Evolutionary conservation across 306 rosid species (phyloP).

Genomic region (Dryas alaskensis): DNA sequence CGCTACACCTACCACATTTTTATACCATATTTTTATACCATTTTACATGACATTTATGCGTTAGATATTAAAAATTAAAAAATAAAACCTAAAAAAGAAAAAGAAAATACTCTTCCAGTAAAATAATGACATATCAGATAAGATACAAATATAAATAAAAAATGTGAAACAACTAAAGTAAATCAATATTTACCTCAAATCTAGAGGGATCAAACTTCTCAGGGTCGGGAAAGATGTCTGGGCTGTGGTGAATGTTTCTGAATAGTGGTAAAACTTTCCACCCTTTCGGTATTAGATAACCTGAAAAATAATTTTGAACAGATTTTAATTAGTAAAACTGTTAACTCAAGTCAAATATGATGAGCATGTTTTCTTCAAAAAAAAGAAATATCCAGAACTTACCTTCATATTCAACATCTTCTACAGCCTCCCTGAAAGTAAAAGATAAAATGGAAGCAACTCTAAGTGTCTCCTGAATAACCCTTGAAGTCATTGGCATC

Average conservation of each 20-base stretch:
- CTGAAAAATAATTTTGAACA: slow-evolving; percentile 28
- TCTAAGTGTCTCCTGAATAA: slow-evolving; percentile 90
- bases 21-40: no score
- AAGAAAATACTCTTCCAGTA: no score
- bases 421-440: slow-evolving; percentile 93
- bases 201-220: slow-evolving; percentile 89
- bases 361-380: not conserved
- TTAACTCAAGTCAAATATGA: no score
- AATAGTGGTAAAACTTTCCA: slow-evolving; percentile 96
- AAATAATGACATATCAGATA: no score
- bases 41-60: no score
- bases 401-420: slow-evolving; percentile 93
- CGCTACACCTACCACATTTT: no score
- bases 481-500: slow-evolving; percentile 83
- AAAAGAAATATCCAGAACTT: slow-evolving; percentile 8
- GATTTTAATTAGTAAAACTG: not conserved
- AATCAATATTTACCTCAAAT: slow-evolving; percentile 63
- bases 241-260: slow-evolving; percentile 90
- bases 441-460: slow-evolving; percentile 88
- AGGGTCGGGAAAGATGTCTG: slow-evolving; percentile 74
- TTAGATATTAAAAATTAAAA: no score
- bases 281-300: slow-evolving; percentile 90
- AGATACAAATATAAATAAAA: not conserved
- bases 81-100: no score
- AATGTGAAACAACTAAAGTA: not conserved